phyloP scores from a whole-genome alignment of 2,329 filamentous ascomycete species.

The Neofusicoccum laricinum region DNA sequence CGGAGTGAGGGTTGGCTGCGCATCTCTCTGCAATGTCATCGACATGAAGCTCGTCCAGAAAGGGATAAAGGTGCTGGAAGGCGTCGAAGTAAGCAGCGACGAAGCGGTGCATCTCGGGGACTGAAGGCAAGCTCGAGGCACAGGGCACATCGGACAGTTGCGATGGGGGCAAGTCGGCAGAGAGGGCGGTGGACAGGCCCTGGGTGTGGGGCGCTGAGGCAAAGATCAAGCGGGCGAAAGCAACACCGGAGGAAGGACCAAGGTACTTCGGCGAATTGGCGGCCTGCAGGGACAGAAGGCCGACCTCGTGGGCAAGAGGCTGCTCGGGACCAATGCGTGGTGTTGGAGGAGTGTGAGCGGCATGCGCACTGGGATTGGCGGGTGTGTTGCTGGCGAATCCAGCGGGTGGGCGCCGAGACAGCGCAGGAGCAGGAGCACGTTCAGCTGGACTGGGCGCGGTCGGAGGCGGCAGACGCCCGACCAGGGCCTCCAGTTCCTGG shows the following conservation, averaged over 20 bases:
- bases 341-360: not conserved
- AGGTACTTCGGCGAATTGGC: slow-evolving; percentile 52
- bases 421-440: not conserved
- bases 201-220: slow-evolving; percentile 24
- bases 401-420: not conserved
- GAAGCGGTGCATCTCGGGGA: slow-evolving; percentile 42
- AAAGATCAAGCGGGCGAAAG: slow-evolving; percentile 51
- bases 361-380: not conserved
- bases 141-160: slow-evolving; percentile 6
- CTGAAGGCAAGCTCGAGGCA: slow-evolving; percentile 22
- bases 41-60: slow-evolving; percentile 51
- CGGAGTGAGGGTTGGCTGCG: not conserved
- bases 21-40: slow-evolving; percentile 3
- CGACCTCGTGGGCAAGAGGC: slow-evolving; percentile 50
- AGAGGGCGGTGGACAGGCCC: slow-evolving; percentile 23
- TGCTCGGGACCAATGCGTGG: slow-evolving; percentile 6
- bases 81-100: slow-evolving; percentile 49
- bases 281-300: slow-evolving; percentile 49
- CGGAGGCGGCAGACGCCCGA: not conserved
- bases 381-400: not conserved
- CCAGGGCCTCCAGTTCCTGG: not conserved
- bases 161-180: not conserved
- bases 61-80: slow-evolving; percentile 50
- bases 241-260: slow-evolving; percentile 56
- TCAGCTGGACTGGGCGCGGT: not conserved